A percentile compares a stretch with the other conserved stretches of the same genome.
Evolutionary conservation across 768 basidiomycete species (phyloP).

Genomic region (Suillus spraguei): DNA sequence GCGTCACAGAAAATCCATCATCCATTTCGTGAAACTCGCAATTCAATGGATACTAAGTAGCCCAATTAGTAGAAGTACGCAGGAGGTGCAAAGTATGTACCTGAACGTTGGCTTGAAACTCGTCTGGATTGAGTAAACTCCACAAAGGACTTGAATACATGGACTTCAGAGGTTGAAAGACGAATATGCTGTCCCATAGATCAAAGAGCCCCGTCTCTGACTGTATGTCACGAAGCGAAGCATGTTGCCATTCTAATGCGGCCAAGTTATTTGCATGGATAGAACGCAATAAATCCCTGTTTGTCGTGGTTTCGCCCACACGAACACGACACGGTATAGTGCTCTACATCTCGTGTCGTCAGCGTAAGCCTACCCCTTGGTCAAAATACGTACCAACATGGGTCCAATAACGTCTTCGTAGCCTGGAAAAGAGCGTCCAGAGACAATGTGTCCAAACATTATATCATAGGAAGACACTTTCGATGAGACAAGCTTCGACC

Average conservation of each 20-base stretch:
- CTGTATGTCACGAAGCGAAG: constrained; percentile 46
- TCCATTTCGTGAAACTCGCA: constrained; percentile 40
- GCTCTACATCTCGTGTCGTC: constrained; percentile 33
- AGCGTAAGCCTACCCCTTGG: background rate
- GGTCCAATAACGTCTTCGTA: constrained; percentile 50
- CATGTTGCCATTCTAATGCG: constrained; percentile 46
- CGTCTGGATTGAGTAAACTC: constrained; percentile 23
- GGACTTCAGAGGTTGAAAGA: constrained; percentile 40
- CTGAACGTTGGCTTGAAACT: constrained; percentile 26
- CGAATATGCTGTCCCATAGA: constrained; percentile 47
- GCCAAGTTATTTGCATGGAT: constrained; percentile 43
- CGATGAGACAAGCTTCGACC: constrained; percentile 29
- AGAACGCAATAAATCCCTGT: constrained; percentile 36
- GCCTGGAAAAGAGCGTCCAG: constrained; percentile 43
- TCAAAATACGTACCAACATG: constrained; percentile 40
- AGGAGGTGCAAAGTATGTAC: constrained; percentile 25
- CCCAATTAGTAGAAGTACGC: constrained; percentile 1
- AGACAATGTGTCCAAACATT: constrained; percentile 49
- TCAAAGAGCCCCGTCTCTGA: constrained; percentile 29
- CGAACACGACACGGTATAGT: constrained; percentile 47
- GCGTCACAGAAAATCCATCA: constrained; percentile 35
- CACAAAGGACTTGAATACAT: constrained; percentile 18
- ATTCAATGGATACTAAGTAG: constrained; percentile 45
- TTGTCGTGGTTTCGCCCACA: constrained; percentile 27
- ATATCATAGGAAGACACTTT: constrained; percentile 33